Conservation (phyloP, 176 grass and related monocot species). For the Thinopyrum elongatum region DNA sequence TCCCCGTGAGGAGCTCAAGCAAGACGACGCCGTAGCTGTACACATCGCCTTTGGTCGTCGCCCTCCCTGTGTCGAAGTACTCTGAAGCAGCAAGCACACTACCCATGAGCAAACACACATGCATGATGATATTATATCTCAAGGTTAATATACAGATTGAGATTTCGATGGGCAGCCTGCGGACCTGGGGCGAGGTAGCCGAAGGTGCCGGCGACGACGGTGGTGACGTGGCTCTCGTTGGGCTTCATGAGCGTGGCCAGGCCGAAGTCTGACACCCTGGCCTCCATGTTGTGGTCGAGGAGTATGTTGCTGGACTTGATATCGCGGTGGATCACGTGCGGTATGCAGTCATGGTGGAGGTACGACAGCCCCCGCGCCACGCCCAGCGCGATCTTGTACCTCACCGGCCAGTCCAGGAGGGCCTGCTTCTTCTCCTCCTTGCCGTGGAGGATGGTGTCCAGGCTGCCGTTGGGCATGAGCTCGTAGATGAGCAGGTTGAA, state of each 20-base stretch:
- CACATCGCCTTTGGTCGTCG: conserved; percentile 77
- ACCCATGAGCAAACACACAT: neutral
- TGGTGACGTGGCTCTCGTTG: conserved; percentile 68
- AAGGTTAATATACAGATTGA: neutral
- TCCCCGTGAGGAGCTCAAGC: conserved; percentile 80
- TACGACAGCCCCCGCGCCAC: conserved; percentile 63
- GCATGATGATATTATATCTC: neutral
- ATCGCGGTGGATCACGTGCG: conserved; percentile 77
- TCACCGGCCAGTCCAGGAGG: conserved; percentile 43
- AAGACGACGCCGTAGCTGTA: conserved; percentile 90
- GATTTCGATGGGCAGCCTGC: neutral
- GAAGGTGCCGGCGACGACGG: conserved; percentile 71
- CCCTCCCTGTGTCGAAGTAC: conserved; percentile 80
- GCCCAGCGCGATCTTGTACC: conserved; percentile 53
- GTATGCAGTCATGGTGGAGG: conserved; percentile 83
- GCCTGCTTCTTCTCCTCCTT: conserved; percentile 32
- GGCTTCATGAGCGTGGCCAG: conserved; percentile 67
- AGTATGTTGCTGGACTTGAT: conserved; percentile 94
- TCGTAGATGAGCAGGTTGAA: conserved; percentile 94
- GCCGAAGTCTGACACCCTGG: conserved; percentile 78
- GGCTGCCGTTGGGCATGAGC: conserved; percentile 79
- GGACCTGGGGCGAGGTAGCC: conserved; percentile 81
- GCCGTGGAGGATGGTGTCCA: conserved; percentile 58
- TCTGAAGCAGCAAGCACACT: conserved; percentile 34
- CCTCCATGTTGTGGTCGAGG: conserved; percentile 71